Percentiles rank a stretch among this genome's conserved stretches.
Evolutionary conservation across 352 stramenopile species (phyloP).

Genomic region (Phytophthora agathidicida): DNA sequence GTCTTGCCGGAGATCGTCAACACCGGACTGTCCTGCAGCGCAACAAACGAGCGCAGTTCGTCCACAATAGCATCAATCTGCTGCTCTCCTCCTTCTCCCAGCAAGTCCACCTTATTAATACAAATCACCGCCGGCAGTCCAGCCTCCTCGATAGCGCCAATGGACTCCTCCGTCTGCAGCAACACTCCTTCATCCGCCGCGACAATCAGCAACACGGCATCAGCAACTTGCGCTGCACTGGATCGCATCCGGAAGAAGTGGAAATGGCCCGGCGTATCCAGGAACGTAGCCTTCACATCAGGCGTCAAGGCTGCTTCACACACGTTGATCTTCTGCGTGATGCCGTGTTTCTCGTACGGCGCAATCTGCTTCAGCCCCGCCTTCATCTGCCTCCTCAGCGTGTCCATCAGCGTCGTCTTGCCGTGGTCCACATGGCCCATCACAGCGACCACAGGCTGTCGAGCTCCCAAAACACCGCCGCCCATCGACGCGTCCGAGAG

Average conservation of each 20-base stretch:
- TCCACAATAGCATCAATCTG: slow-evolving; percentile 53
- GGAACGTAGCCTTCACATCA: slow-evolving; percentile 91
- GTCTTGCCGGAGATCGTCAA: slow-evolving; percentile 81
- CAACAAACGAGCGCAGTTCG: slow-evolving; percentile 82
- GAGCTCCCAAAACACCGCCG: slow-evolving; percentile 37
- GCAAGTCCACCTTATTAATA: slow-evolving; percentile 91
- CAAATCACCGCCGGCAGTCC: slow-evolving; percentile 77
- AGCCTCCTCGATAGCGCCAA: slow-evolving; percentile 84
- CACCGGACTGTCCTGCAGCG: slow-evolving; percentile 73
- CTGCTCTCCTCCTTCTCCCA: slow-evolving; percentile 31
- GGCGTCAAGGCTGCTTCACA: slow-evolving; percentile 93
- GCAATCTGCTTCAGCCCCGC: slow-evolving; percentile 69
- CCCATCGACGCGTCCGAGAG: slow-evolving; percentile 26
- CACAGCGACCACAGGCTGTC: slow-evolving; percentile 97
- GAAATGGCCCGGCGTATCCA: slow-evolving; percentile 99
- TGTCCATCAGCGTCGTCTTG: slow-evolving; percentile 99
- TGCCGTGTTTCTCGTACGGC: slow-evolving; percentile 95
- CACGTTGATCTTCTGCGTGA: slow-evolving; percentile 99
- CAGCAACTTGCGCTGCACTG: slow-evolving; percentile 96
- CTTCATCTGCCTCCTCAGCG: slow-evolving; percentile 81
- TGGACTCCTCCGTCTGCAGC: slow-evolving; percentile 98
- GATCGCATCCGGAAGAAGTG: slow-evolving; percentile 99
- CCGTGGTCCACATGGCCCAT: slow-evolving; percentile 99
- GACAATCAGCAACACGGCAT: slow-evolving; percentile 97
- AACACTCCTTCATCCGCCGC: slow-evolving; percentile 98